A percentile compares a stretch with the other conserved stretches of the same genome.
Conservation (phyloP, 116 monocot genomes). For the Trichopus zeylanicus region DNA sequence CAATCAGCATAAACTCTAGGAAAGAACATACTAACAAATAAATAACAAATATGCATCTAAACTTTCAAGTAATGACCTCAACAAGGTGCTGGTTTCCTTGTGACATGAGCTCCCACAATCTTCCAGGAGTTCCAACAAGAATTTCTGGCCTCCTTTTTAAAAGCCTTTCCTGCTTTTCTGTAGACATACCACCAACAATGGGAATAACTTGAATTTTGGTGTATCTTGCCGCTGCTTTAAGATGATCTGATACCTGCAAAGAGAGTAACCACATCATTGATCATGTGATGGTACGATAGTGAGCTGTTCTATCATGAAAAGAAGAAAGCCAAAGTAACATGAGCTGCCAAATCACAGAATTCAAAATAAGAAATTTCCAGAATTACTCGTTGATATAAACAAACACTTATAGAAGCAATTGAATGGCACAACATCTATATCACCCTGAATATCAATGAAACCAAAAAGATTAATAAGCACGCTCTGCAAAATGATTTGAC, state of each 20-base stretch:
- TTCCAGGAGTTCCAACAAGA: constrained; percentile 97
- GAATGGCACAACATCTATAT: too few relatives aligned
- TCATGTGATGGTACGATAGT: too few relatives aligned
- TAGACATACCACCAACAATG: constrained; percentile 92
- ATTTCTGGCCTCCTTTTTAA: constrained; percentile 83
- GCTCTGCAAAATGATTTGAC: too few relatives aligned
- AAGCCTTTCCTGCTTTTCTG: constrained; percentile 92
- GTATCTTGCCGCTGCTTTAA: constrained; percentile 58
- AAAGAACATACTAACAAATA: too few relatives aligned
- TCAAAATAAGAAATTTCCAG: too few relatives aligned
- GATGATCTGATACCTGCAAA: constrained; percentile 88
- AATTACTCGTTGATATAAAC: too few relatives aligned
- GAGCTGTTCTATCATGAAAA: background rate
- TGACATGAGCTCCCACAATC: constrained; percentile 97
- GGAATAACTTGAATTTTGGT: constrained; percentile 66
- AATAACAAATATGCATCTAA: too few relatives aligned
- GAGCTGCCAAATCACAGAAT: background rate
- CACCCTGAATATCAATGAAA: too few relatives aligned
- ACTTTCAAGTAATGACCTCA: constrained; percentile 42
- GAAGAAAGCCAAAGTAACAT: background rate
- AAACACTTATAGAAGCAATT: too few relatives aligned
- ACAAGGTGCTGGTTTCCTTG: constrained; percentile 75
- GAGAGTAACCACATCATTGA: constrained; percentile 4
- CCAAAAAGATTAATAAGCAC: too few relatives aligned
- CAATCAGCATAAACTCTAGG: too few relatives aligned